A percentile compares a stretch with the other conserved stretches of the same genome.
Conservation (phyloP, 163 green algal genomes). For the Chlamydomonas reinhardtii region DNA sequence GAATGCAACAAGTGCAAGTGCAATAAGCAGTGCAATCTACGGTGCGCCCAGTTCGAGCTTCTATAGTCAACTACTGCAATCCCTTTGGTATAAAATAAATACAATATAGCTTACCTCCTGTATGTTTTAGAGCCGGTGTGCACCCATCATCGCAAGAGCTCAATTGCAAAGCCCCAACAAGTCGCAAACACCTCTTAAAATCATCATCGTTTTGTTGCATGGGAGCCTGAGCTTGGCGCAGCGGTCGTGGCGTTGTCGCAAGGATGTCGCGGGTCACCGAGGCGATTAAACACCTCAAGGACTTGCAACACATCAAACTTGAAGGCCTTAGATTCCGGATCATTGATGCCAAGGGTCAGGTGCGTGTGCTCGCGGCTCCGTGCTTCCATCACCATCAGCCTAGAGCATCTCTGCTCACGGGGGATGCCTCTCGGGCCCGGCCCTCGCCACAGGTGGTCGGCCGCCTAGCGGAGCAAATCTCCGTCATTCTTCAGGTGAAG, state of each 20-base stretch:
- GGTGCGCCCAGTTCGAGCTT: too few species aligned
- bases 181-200: too few species aligned
- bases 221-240: too few species aligned
- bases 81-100: too few species aligned
- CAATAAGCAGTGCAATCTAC: too few species aligned
- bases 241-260: too few species aligned
- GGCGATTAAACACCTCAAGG: constrained; percentile 43
- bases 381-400: background rate
- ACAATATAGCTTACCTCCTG: too few species aligned
- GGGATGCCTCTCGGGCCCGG: background rate
- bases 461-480: constrained; percentile 88
- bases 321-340: constrained; percentile 76
- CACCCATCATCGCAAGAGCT: background rate
- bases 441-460: constrained; percentile 84
- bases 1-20: too few species aligned
- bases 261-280: constrained; percentile 23
- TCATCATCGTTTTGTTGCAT: too few species aligned
- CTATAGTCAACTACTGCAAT: too few species aligned
- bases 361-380: background rate
- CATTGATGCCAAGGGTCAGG: constrained; percentile 85
- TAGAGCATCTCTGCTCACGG: background rate
- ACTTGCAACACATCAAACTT: constrained; percentile 63
- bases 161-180: too few species aligned
- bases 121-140: too few species aligned
- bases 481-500: constrained; percentile 79